A percentile compares a stretch with the other conserved stretches of the same genome.
Conservation (phyloP, 2,329 filamentous ascomycete genomes). For the Calonectria fujianensis region DNA sequence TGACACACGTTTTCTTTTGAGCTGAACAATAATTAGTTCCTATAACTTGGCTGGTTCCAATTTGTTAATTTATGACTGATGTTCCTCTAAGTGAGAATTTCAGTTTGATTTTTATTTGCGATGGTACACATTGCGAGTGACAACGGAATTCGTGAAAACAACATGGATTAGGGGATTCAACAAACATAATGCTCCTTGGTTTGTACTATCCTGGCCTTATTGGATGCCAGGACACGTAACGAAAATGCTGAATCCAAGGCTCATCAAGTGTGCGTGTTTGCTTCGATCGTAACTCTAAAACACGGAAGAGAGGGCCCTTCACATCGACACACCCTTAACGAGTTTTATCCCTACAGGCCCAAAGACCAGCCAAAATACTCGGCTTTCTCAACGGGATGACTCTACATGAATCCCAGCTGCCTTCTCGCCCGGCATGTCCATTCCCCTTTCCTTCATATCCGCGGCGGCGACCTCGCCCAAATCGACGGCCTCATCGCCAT, state of each 20-base stretch:
- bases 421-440: slow-evolving; percentile 23
- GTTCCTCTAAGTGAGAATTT: not conserved
- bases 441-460: slow-evolving; percentile 36
- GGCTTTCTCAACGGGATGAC: not conserved
- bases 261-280: not conserved
- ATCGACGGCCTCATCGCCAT: slow-evolving; percentile 27
- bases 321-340: not conserved
- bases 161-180: not conserved
- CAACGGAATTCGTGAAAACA: not conserved
- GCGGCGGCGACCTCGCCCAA: slow-evolving; percentile 39
- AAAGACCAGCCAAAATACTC: not conserved
- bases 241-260: not conserved
- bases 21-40: not conserved
- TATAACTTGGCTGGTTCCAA: not conserved
- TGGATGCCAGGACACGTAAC: not conserved
- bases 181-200: not conserved
- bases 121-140: too few relatives aligned
- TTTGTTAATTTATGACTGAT: not conserved
- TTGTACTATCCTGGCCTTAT: not conserved
- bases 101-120: not conserved
- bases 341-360: not conserved
- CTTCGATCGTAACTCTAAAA: not conserved
- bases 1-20: not conserved
- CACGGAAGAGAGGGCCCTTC: not conserved
- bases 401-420: slow-evolving; percentile 6